Base-by-base conservation (phyloP, 176 grass and related monocot genomes). In the Musa beccarii region DNA sequence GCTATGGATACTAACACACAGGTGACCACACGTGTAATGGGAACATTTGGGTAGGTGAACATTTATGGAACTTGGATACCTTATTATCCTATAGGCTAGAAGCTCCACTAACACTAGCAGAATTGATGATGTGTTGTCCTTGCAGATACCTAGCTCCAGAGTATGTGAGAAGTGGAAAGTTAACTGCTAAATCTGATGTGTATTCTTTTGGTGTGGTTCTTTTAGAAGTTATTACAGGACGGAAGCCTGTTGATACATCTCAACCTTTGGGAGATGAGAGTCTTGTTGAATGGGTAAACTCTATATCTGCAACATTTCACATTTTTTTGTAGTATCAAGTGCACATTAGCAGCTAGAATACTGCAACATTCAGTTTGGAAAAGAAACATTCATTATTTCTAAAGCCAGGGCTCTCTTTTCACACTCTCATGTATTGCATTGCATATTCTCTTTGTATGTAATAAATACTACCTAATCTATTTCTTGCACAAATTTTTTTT, bases 201-300 rank as follows among this genome's bases (percentile, higher is more conserved):
- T 99, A 99, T 92, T 99, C 96, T 63, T 99, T 99, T 63, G 96
- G 96, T 52, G 96, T 99, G 52, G 91, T 99, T 84, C 90, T 99
- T 77, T 88, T 99, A 74, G 96, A 99, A 82, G 91, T 99, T 78
- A 95, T 99, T 84, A 99, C 96, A 10, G 96, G 91, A 81, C 84
- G 96, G 77, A 99, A 99, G 83, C 96, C 96, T 68, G 96, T 99
- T 67, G 96, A 99, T 86, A 74, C 84, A 79, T 99, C 91, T 81
- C 96, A 95, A 77, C 96, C 96, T 7, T 68, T 95, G 69, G 96
- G 96, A 77, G 96, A 99, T 80, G 96, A 99, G 72, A 95, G 96
- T 69, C 89, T 99, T 56, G 96, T 91, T 2, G 96, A 99, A 89
- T 99, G 96, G 96, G 96, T 99, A 78, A 85, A 86, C 54, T 79